Conservation (phyloP, 2,329 filamentous ascomycete genomes). For the Colletotrichum sp. region DNA sequence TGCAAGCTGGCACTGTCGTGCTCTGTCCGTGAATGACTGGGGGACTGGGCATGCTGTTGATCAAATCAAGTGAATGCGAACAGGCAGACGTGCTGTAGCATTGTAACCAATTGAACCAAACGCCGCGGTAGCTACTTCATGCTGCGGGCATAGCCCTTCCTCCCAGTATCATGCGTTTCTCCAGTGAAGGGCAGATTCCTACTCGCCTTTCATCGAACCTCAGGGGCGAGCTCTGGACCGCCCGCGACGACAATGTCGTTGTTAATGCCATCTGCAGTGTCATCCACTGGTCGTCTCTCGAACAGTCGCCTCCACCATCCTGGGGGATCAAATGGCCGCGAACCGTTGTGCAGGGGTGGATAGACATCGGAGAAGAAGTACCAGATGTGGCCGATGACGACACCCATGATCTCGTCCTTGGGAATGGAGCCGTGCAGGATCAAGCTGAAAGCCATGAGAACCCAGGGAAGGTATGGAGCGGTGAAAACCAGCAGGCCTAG, state of each 20-base stretch:
- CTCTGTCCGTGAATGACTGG: background rate
- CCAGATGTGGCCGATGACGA: conserved; percentile 94
- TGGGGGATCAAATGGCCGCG: conserved; percentile 86
- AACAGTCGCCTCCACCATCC: conserved; percentile 89
- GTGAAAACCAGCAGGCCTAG: conserved; percentile 89
- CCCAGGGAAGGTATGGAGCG: conserved; percentile 94
- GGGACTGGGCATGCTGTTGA: background rate
- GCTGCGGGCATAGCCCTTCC: background rate
- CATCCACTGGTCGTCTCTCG: conserved; percentile 57
- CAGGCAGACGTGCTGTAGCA: background rate
- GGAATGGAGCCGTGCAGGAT: conserved; percentile 89
- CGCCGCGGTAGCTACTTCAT: conserved; percentile 3
- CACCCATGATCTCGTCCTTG: conserved; percentile 95
- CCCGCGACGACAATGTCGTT: conserved; percentile 67
- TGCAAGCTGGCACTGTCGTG: background rate
- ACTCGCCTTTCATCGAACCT: conserved; percentile 12
- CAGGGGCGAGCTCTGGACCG: conserved; percentile 27
- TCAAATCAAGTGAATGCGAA: background rate
- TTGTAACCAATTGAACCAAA: background rate
- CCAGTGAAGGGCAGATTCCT: background rate
- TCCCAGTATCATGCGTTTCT: background rate
- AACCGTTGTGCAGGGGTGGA: conserved; percentile 84
- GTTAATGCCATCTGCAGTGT: conserved; percentile 59
- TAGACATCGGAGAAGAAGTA: conserved; percentile 99
- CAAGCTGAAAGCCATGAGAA: conserved; percentile 89